Evolutionary conservation across 164 flowering plant species (phyloP).

Genomic region (Piper betle): DNA sequence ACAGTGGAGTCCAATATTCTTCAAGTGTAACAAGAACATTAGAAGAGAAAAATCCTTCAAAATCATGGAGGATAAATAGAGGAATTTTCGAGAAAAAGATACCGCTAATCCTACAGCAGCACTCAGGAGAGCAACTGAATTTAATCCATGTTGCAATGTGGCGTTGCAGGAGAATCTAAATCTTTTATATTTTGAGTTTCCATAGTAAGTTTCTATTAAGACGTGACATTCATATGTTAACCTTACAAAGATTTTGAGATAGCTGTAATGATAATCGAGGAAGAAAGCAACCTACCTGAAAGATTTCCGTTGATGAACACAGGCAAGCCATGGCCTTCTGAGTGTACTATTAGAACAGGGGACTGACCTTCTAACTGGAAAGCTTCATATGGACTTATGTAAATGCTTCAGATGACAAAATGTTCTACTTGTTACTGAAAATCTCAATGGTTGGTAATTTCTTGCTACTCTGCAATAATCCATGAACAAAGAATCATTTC

Average conservation of each 20-base stretch:
- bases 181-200: constrained; percentile 45
- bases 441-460: no score
- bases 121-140: constrained; percentile 75
- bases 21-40: no score
- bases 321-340: constrained; percentile 79
- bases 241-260: no score
- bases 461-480: no score
- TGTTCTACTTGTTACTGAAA: neutral
- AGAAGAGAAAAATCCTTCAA: no score
- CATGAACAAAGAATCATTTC: no score
- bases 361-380: constrained; percentile 47
- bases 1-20: no score
- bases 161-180: constrained; percentile 50
- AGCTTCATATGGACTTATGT: constrained; percentile 60
- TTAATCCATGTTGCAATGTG: constrained; percentile 60
- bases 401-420: constrained; percentile 26
- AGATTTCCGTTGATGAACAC: constrained; percentile 71
- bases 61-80: no score
- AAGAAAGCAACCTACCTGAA: constrained; percentile 31
- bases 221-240: no score
- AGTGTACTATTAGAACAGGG: constrained; percentile 57
- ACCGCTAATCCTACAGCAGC: constrained; percentile 86
- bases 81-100: constrained; percentile 6
- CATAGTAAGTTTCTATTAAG: constrained; percentile 87
- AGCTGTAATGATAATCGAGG: neutral